phyloP scores from a whole-genome alignment of 805 yeast species.

The Zygotorulaspora florentina region DNA sequence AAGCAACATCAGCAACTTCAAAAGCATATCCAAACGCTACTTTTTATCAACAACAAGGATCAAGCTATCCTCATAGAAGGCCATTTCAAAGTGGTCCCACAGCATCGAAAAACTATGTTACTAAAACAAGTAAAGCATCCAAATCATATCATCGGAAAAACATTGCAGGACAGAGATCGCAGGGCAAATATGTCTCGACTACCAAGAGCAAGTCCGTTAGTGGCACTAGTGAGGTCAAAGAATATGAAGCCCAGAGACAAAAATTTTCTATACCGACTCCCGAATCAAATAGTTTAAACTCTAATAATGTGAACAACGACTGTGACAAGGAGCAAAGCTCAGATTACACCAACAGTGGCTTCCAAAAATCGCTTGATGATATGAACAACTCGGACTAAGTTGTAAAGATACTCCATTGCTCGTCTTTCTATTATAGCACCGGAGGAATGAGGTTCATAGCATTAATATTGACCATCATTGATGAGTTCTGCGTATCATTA shows the following conservation, averaged over 20 bases:
- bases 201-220: conserved; percentile 3
- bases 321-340: not conserved
- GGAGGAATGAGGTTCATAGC: no score
- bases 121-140: conserved; percentile 15
- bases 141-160: conserved; percentile 17
- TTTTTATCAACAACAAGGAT: conserved; percentile 15
- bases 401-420: not conserved
- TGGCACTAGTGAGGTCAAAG: conserved; percentile 3
- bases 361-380: conserved; percentile 1
- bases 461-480: not conserved
- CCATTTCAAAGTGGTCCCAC: conserved; percentile 11
- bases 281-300: conserved; percentile 13
- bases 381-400: conserved; percentile 4
- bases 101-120: conserved; percentile 11
- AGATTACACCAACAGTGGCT: conserved; percentile 1
- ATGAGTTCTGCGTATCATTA: not conserved
- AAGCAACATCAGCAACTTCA: conserved; percentile 13
- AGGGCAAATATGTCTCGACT: not conserved
- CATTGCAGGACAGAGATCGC: conserved; percentile 12
- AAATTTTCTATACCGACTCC: conserved; percentile 18
- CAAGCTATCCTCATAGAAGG: conserved; percentile 15
- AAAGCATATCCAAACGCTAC: conserved; percentile 14
- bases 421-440: no score
- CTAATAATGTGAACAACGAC: conserved; percentile 2
- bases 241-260: conserved; percentile 2